These are phyloP conservation scores for Polysphondylium violaceum DNA, from an alignment of 78 protist genomes.

Conservation along the genomic window DNA sequence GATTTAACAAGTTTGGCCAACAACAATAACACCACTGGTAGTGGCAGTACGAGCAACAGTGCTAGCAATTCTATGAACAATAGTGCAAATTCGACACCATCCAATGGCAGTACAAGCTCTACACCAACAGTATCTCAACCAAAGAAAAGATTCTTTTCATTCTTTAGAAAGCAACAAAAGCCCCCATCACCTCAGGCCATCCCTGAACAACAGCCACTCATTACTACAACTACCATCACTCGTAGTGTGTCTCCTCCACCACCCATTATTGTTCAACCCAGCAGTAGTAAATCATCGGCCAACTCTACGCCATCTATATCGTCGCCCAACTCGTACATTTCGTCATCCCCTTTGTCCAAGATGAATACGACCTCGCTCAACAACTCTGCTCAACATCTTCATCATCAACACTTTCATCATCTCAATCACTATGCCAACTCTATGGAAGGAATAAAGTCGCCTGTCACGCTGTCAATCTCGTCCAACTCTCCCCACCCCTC, in stretches of 20 bases:
- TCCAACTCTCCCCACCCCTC: slow-evolving; percentile 37
- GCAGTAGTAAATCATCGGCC: not conserved
- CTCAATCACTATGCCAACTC: not conserved
- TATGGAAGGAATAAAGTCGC: not conserved
- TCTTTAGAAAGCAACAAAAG: slow-evolving; percentile 13
- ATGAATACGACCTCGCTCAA: too few relatives aligned
- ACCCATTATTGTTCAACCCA: too few relatives aligned
- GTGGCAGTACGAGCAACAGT: too few relatives aligned
- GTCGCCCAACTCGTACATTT: too few relatives aligned
- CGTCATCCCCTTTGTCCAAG: too few relatives aligned
- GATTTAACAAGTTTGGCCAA: too few relatives aligned
- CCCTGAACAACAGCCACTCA: not conserved
- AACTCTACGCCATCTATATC: not conserved
- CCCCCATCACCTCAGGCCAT: not conserved
- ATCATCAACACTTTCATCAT: slow-evolving; percentile 12
- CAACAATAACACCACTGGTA: too few relatives aligned
- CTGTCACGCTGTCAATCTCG: slow-evolving; percentile 2
- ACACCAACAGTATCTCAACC: not conserved
- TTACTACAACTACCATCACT: not conserved
- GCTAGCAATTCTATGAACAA: too few relatives aligned
- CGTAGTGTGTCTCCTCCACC: too few relatives aligned
- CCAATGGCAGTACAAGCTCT: not conserved
- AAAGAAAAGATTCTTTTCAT: slow-evolving; percentile 11
- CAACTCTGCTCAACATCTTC: not conserved
- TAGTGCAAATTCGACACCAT: not conserved